Base-by-base conservation (phyloP, 2,329 filamentous ascomycete species). In the Trichoderma oligosporum region DNA sequence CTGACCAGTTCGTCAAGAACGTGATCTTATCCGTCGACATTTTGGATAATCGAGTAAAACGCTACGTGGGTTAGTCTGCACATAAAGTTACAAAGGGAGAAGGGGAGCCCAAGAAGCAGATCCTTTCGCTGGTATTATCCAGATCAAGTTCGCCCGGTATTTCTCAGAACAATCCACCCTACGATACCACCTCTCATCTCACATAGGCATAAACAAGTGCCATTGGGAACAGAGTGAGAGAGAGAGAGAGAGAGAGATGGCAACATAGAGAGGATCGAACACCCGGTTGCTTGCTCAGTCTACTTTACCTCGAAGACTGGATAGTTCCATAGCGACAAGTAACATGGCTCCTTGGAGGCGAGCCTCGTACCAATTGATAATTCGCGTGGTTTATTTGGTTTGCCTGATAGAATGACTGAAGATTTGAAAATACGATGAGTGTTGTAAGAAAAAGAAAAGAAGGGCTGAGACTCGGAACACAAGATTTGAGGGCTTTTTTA, bases 111-210 rank as follows among this genome's bases (percentile, higher is more conserved):
- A 83, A 83, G 82, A 86, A 87, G 87, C 87, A 89, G 86, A 83
- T 89, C 84, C 87, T 89, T 89, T 86, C 87, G 87, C 87, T 88
- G 85, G 85, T 81, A 88, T 89, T 88, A 86, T 85, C 84, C 85
- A 88, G 85, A 88, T 89, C 86, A 89, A 89, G 86, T 90, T 89
- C 80, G 77, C 77, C n/a, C 85, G 85, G 85, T 88, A 86, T 87
- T 82, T 88, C 85, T 88, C 84, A 88, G 84, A 86, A 70, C 71
- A 68, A 67, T 42, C 45, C 35, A 14, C 39, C 11, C 64, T 65
- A 66, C 65, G 62, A 65, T 57, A 58, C 51, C 41, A 59, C 55
- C 59, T 36, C 16, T 25, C 46, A 48, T 53, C 27, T 7, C 4
- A 33, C 25, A 25, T 22, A 14, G 16, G 7, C n/a, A n/a, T n/a